A percentile compares a stretch with the other conserved stretches of the same genome.
phyloP scores from a whole-genome alignment of 2,329 filamentous ascomycete species.

The Fusarium sarcochroum region DNA sequence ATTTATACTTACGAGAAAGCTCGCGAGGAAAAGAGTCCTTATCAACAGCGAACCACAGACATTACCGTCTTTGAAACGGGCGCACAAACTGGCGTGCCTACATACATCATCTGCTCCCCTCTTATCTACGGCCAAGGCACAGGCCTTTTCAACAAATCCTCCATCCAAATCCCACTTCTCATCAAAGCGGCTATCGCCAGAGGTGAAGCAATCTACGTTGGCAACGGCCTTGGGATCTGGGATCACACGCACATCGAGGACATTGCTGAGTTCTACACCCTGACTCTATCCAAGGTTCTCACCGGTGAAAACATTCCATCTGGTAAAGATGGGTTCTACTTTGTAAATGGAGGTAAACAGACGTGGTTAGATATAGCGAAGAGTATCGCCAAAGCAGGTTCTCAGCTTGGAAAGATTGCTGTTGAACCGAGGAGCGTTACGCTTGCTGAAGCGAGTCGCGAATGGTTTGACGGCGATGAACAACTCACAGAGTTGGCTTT shows the following conservation, averaged over 20 bases:
- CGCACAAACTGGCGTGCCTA: background rate
- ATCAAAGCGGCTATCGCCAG: background rate
- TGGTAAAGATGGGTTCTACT: slow-evolving; percentile 7
- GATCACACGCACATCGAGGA: slow-evolving; percentile 18
- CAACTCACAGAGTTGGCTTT: slow-evolving; percentile 11
- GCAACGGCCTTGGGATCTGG: background rate
- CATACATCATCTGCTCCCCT: slow-evolving; percentile 17
- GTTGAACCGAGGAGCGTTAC: slow-evolving; percentile 7
- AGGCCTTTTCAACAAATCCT: slow-evolving; percentile 17
- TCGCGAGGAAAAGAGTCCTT: background rate
- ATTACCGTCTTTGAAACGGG: slow-evolving; percentile 9
- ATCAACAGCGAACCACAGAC: slow-evolving; percentile 18
- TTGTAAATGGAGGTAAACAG: slow-evolving; percentile 1
- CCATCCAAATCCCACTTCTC: slow-evolving; percentile 12
- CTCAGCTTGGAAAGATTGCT: background rate
- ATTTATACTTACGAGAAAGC: slow-evolving; percentile 15
- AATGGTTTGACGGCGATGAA: slow-evolving; percentile 7
- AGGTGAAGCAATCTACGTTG: background rate
- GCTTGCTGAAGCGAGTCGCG: background rate
- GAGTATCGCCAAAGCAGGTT: slow-evolving; percentile 7
- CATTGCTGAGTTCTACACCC: background rate
- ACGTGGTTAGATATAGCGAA: slow-evolving; percentile 7
- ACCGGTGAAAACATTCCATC: background rate
- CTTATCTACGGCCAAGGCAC: slow-evolving; percentile 12
- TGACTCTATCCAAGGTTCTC: background rate